Evolutionary conservation across 108 stramenopile genomes (phyloP), one percentile per base, ranked within the genome.

Genomic region (Schizochytrium sp.): DNA sequence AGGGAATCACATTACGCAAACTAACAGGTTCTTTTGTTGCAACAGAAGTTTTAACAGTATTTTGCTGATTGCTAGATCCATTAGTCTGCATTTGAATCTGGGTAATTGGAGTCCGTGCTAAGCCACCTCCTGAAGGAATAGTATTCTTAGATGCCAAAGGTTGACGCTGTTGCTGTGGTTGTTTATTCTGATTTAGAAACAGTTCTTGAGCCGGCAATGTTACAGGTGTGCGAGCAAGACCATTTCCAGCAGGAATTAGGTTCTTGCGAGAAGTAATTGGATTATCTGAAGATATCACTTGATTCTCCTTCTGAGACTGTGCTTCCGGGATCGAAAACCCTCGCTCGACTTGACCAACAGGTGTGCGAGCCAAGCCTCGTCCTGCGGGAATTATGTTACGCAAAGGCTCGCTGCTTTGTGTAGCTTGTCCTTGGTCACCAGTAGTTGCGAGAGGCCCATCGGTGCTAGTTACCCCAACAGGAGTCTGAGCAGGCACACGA

Each of bases 1-100:
- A 69, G 64, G 64, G 64, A 69, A 69, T 69, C 42, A 69, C 28
- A 38, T 69, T 69, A 7, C 3, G 64, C 28, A 44, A n/a, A n/a
- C 19, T 17, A 60, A 60, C 2, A 17, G 59, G 17, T 60, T 17
- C 59, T n/a, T 1, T 60, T 2, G 1, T n/a, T 17, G 59, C 19
- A 1, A n/a, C 28, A n/a, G 59, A 17, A 60, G 28, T 1, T 60
- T 17, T n/a, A n/a, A n/a, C 19, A 17, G 28, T 60, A n/a, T 17
- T n/a, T 60, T 28, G 28, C 28, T 28, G 28, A 28, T 28, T 28
- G 28, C 28, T 28, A 28, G 28, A 28, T 28, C 28, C 28, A 28
- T 28, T 28, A 28, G 28, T 28, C 28, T 28, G 28, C 28, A 28
- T 28, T 28, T 28, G 28, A 28, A 28, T 28, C 28, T 28, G 28